These are phyloP conservation scores for Musa itinerans DNA, from an alignment of 176 grass and related monocot species.

Conservation along the genomic window DNA sequence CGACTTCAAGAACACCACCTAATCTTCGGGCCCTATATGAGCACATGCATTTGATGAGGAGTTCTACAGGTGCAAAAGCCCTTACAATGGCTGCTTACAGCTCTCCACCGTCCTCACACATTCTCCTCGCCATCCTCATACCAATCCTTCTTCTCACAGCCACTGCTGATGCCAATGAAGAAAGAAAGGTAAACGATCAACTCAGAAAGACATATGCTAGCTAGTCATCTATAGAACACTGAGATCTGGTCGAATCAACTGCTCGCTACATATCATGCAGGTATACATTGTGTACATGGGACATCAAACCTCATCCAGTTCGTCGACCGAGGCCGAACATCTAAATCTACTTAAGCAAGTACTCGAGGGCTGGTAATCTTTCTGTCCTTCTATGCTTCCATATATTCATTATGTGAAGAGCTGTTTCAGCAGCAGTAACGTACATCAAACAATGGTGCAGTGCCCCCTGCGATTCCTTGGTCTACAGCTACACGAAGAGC, in stretches of 20 bases:
- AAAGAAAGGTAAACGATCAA: neutral
- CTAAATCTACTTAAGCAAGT: slow-evolving; percentile 15
- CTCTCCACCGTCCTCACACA: neutral
- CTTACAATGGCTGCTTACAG: neutral
- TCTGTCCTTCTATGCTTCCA: neutral
- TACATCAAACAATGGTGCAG: slow-evolving; percentile 5
- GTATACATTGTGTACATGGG: slow-evolving; percentile 39
- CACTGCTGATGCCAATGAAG: neutral
- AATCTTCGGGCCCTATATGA: neutral
- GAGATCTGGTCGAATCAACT: neutral
- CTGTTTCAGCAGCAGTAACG: neutral
- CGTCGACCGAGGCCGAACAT: neutral
- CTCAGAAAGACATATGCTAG: no score
- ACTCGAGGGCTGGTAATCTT: slow-evolving; percentile 22
- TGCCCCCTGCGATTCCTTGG: slow-evolving; percentile 21
- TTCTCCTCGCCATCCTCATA: neutral
- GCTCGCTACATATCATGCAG: neutral
- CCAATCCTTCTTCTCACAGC: neutral
- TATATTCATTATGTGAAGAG: neutral
- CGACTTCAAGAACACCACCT: neutral
- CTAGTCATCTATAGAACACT: neutral
- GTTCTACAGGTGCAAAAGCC: neutral
- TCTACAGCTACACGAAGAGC: slow-evolving; percentile 34
- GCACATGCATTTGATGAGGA: neutral
- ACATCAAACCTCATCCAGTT: neutral